Base-by-base conservation (phyloP, 768 basidiomycete species). In the Sporobolomyces roseus region DNA sequence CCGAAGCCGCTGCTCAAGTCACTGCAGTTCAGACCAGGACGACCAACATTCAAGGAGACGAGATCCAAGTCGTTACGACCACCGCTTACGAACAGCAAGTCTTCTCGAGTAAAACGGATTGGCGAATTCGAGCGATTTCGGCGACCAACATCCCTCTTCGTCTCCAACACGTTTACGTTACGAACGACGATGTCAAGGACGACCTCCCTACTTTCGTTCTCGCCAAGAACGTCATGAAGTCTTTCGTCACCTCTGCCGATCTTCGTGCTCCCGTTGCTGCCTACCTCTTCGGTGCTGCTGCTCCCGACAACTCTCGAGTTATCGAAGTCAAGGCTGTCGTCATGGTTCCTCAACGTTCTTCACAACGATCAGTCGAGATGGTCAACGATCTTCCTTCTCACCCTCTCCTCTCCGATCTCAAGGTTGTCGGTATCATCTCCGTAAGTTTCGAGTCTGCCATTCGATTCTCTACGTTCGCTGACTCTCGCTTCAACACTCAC, bases 91-190 rank as follows among this genome's bases (percentile, higher is more conserved):
- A 96, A 79, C 93, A 97, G 76, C 90, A 92, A 77, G 88, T 92
- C n/a, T 99, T 99, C 82, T 93, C 91, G 79, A 91, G 89, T 82
- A 98, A 99, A 82, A 97, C 96, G 6, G 96, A 99, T 79, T 99
- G 96, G 96, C 91, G 96, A 75, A 90, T 97, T 36, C 89, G 96
- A 70, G 96, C 96, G 38, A 98, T 99, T 76, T 93, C 92, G 21
- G 89, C 96, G 0, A 98, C 93, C 27, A 93, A 99, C 79, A 84
- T 99, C 52, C 87, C 94, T 6, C 86, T 99, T 68, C 91, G 96
- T 76, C 83, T 98, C 68, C 93, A 98, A 78, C 93, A 99, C 78
- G 96, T 98, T 79, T 98, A 96, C 78, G 96, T 99, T 36, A 94
- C 93, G 48, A 99, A 97, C 77, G 96, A 99, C 76, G 94, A 99